A percentile compares a stretch with the other conserved stretches of the same genome.
These are phyloP conservation scores for Pleurotus tuber-regium DNA, from an alignment of 768 basidiomycete species.

Conservation along the genomic window DNA sequence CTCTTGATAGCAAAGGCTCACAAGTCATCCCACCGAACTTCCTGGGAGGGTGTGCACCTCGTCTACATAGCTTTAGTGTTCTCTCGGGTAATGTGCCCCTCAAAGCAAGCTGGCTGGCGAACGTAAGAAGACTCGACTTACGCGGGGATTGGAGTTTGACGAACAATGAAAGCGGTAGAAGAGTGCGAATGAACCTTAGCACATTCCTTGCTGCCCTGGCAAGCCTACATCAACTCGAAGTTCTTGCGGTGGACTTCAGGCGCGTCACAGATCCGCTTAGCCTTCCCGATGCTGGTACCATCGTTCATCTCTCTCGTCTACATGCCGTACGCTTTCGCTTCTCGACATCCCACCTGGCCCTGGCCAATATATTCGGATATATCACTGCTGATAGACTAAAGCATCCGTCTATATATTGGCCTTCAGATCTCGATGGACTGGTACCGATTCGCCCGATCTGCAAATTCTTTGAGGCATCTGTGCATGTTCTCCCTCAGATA, in stretches of 20 bases:
- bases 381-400: background rate
- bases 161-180: background rate
- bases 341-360: background rate
- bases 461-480: background rate
- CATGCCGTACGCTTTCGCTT: background rate
- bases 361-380: background rate
- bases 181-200: background rate
- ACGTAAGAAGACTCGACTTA: background rate
- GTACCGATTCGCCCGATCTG: background rate
- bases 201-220: background rate
- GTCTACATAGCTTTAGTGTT: background rate
- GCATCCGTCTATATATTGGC: background rate
- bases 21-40: background rate
- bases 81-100: background rate
- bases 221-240: background rate
- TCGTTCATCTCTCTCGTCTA: background rate
- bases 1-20: background rate
- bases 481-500: background rate
- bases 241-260: background rate
- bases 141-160: background rate
- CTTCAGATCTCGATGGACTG: background rate
- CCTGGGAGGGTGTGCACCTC: background rate
- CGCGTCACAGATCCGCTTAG: background rate
- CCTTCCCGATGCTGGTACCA: background rate
- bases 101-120: background rate